Conservation (phyloP, 495 filamentous ascomycete genomes). For the Aspergillus cavernicola region DNA sequence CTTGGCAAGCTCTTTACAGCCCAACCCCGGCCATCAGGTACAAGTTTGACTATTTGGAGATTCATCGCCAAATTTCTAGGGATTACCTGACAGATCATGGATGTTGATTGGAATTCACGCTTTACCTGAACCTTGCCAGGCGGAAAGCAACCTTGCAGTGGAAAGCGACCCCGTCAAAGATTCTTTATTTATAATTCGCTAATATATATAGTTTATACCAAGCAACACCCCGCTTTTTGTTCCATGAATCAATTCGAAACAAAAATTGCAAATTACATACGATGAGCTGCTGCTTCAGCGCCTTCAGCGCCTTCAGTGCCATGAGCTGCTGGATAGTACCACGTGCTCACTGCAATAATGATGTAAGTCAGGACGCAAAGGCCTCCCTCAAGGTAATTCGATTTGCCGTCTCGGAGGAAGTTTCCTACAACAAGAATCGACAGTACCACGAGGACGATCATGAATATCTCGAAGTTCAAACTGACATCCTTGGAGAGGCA, state of each 20-base stretch:
- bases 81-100: too few relatives aligned
- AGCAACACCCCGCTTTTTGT: too few relatives aligned
- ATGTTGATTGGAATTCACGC: too few relatives aligned
- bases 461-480: conserved; percentile 84
- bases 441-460: conserved; percentile 80
- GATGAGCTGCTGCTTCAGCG: background rate
- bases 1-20: background rate
- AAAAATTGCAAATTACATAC: background rate
- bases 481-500: conserved; percentile 67
- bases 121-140: too few relatives aligned
- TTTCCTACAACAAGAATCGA: conserved; percentile 83
- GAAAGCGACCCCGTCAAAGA: too few relatives aligned
- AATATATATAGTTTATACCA: too few relatives aligned
- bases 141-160: too few relatives aligned
- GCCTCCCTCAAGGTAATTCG: conserved; percentile 75
- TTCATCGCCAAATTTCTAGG: too few relatives aligned
- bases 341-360: conserved; percentile 51
- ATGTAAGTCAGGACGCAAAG: conserved; percentile 63
- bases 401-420: conserved; percentile 74
- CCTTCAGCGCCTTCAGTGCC: background rate
- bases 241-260: background rate
- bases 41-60: too few relatives aligned
- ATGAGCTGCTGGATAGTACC: conserved; percentile 41
- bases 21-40: background rate
- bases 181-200: too few relatives aligned